Percentiles rank a stretch among this genome's conserved stretches.
These are phyloP conservation scores for Penicillium brasilianum DNA, from an alignment of 2,329 filamentous ascomycete genomes.

Conservation along the genomic window DNA sequence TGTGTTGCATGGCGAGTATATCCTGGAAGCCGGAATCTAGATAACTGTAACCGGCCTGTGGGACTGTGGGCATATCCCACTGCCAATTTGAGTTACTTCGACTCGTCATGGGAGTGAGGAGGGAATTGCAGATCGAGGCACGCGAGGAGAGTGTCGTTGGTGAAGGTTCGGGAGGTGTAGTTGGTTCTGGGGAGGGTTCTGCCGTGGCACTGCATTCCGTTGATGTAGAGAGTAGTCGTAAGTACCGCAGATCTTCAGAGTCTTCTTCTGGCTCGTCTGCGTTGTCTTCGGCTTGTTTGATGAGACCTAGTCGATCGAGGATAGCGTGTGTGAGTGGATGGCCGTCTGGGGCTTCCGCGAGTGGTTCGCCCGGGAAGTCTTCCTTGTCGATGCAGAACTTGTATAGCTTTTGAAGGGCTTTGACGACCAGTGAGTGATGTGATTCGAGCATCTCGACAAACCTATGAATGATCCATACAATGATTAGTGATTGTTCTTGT, in stretches of 20 bases:
- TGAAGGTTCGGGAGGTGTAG: constrained; percentile 40
- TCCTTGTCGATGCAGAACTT: constrained; percentile 49
- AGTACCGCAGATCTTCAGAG: constrained; percentile 43
- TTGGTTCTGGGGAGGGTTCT: constrained; percentile 46
- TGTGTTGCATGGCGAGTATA: constrained; percentile 27
- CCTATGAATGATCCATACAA: constrained; percentile 23
- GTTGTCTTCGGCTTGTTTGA: constrained; percentile 50
- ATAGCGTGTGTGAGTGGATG: constrained; percentile 51
- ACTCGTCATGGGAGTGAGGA: constrained; percentile 17
- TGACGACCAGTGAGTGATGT: constrained; percentile 49
- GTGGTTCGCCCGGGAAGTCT: constrained; percentile 50
- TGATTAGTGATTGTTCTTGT: constrained; percentile 1
- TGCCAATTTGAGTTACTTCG: constrained; percentile 28
- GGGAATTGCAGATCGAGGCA: constrained; percentile 24
- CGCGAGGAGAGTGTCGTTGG: constrained; percentile 29
- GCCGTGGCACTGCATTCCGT: constrained; percentile 45
- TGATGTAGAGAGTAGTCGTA: constrained; percentile 43
- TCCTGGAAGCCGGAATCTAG: constrained; percentile 29
- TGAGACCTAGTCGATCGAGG: constrained; percentile 48
- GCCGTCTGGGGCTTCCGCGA: constrained; percentile 46
- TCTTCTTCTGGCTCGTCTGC: constrained; percentile 44
- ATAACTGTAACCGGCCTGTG: constrained; percentile 30
- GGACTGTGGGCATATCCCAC: constrained; percentile 36
- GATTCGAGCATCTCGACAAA: constrained; percentile 54
- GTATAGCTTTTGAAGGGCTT: constrained; percentile 49